Evolutionary conservation across 2,329 filamentous ascomycete genomes (phyloP).

Genomic region (Ophiocordyceps camponoti-leonardi): DNA sequence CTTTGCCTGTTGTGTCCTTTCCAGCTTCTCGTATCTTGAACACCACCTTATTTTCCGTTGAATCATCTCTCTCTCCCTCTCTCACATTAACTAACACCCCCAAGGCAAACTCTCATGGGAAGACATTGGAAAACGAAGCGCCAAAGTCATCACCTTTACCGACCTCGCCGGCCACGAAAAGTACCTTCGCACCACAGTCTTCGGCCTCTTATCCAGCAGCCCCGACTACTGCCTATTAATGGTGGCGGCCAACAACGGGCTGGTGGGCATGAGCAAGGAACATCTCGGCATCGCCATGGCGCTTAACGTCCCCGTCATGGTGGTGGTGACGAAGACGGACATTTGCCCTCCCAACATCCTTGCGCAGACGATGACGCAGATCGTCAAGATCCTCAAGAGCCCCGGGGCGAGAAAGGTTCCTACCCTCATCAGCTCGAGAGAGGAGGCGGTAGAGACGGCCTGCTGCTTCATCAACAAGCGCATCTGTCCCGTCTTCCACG

Average conservation of each 20-base stretch:
- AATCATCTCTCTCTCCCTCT: neutral
- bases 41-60: no score
- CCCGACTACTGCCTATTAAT: constrained; percentile 96
- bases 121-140: constrained; percentile 85
- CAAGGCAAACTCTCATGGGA: constrained; percentile 73
- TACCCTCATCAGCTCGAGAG: constrained; percentile 80
- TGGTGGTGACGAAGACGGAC: constrained; percentile 94
- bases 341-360: constrained; percentile 94
- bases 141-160: constrained; percentile 93
- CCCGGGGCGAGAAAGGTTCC: constrained; percentile 90
- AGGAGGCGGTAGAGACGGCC: constrained; percentile 88
- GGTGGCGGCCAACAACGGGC: constrained; percentile 94
- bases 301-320: constrained; percentile 93
- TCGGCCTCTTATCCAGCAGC: constrained; percentile 82
- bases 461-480: constrained; percentile 90
- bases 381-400: constrained; percentile 85
- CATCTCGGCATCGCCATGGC: constrained; percentile 89
- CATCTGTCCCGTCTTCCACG: constrained; percentile 94
- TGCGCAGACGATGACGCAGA: constrained; percentile 79
- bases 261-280: constrained; percentile 97
- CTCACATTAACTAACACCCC: neutral
- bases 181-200: constrained; percentile 90
- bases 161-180: constrained; percentile 91
- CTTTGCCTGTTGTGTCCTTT: neutral
- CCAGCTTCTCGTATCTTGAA: neutral